A percentile compares a stretch with the other conserved stretches of the same genome.
Evolutionary conservation across 2,329 filamentous ascomycete species (phyloP).

Genomic region (Lachnellula arida): DNA sequence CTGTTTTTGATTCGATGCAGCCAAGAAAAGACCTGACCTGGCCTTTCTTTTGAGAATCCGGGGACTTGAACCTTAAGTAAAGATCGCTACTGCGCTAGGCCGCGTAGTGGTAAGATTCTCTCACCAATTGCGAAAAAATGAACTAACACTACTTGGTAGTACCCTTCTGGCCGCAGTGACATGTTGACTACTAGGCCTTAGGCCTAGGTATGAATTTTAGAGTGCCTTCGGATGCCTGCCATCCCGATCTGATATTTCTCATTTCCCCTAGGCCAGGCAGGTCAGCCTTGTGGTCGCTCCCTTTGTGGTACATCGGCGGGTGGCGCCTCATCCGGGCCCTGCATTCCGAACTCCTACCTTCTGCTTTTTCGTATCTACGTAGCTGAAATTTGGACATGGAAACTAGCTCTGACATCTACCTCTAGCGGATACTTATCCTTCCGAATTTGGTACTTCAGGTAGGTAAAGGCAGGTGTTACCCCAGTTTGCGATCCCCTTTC

Average conservation of each 20-base stretch:
- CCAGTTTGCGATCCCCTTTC: not conserved
- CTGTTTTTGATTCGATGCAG: not conserved
- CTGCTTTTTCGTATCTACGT: no score
- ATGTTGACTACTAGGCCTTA: not conserved
- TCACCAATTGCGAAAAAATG: not conserved
- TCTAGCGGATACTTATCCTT: not conserved
- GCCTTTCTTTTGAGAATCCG: not conserved
- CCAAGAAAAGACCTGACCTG: not conserved
- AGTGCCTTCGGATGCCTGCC: not conserved
- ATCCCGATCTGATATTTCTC: not conserved
- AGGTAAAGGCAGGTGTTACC: no score
- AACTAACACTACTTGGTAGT: not conserved
- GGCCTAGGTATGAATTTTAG: not conserved
- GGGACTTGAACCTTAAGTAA: not conserved
- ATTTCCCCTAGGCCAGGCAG: no score
- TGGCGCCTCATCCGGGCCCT: no score
- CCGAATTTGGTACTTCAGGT: no score
- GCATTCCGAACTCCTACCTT: no score
- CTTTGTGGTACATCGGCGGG: no score
- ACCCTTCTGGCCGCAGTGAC: not conserved
- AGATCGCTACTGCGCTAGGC: not conserved
- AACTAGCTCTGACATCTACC: no score
- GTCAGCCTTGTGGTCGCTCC: no score
- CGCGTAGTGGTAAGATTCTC: not conserved
- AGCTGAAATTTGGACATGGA: no score